Base-by-base conservation (phyloP, 768 basidiomycete genomes). In the Pleurotus pulmonarius region DNA sequence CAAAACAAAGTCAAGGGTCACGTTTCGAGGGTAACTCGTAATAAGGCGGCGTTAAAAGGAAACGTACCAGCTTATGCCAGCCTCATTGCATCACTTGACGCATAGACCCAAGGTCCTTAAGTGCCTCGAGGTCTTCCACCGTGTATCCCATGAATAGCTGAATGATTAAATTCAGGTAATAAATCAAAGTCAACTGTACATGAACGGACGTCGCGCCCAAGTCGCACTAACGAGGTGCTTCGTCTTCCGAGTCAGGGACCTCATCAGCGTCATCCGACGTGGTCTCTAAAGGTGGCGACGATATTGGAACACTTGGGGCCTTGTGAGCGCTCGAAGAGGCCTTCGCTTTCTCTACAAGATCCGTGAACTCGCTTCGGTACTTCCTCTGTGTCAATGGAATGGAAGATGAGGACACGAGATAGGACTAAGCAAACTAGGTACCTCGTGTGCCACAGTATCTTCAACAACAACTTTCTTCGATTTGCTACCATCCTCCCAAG, bases 401-500 rank as follows among this genome's bases (percentile, higher is more conserved):
- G 46, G 25, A 18, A 12, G 20, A 5, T 53, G 39, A 22, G 37
- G 40, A 49, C 37, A 29, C 37, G 22, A 49, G 58, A 9, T 15
- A 9, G 1, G 16, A 24, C 29, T 3, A 34, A 11, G 29, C 29
- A 34, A 34, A 34, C 12, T 29, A 40, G 55, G n/a, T 60, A 81
- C 81, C 63, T 77, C 67, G 63, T 83, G 65, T 18, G 68, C 67
- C 15, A 58, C 64, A 20, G 68, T 59, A 60, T 78, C 74, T 3
- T 77, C 73, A 3, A 79, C 73, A 15, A 66, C 56, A 45, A 66
- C 67, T 47, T 73, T 74, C 60, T 76, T 81, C 51, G 69, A 74
- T 55, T 68, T 73, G 55, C 75, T 60, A 56, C 75, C 75, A 22
- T 78, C 81, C 60, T 88, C 87, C 84, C 83, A 85, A 61, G 68